Percentiles rank a stretch among this genome's conserved stretches.
Evolutionary conservation across 495 filamentous ascomycete species (phyloP).

Genomic region (Coniosporium apollinis): DNA sequence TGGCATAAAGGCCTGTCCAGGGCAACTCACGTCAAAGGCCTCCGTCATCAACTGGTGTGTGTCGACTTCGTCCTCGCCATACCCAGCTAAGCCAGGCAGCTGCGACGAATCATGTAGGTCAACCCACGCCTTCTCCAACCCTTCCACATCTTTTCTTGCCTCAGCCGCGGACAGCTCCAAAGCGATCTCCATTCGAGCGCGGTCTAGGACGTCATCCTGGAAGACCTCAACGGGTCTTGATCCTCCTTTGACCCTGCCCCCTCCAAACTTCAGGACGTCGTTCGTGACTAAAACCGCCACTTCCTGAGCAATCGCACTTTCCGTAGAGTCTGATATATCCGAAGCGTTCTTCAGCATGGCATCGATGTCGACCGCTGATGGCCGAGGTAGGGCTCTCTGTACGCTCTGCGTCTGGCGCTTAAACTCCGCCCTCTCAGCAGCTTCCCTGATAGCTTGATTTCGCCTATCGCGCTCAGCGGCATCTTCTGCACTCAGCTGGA

Average conservation of each 20-base stretch:
- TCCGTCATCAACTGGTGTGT: constrained; percentile 41
- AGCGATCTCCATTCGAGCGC: constrained; percentile 61
- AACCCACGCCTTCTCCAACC: constrained; percentile 52
- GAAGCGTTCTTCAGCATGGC: constrained; percentile 44
- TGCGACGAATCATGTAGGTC: constrained; percentile 36
- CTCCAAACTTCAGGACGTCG: constrained; percentile 60
- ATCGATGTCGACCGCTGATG: constrained; percentile 53
- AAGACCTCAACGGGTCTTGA: constrained; percentile 43
- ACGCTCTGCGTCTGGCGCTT: constrained; percentile 77
- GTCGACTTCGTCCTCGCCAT: constrained; percentile 53
- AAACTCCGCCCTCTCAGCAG: constrained; percentile 57
- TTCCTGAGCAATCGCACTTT: constrained; percentile 52
- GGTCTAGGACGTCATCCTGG: constrained; percentile 51
- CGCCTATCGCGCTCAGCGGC: constrained; percentile 65
- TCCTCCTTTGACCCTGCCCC: constrained; percentile 43
- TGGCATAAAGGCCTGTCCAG: not conserved
- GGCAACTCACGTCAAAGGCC: constrained; percentile 47
- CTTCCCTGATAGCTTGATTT: constrained; percentile 48
- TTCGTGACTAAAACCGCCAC: constrained; percentile 61
- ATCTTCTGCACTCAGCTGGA: constrained; percentile 59
- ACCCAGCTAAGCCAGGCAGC: constrained; percentile 62
- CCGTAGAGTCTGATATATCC: constrained; percentile 34
- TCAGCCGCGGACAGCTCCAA: constrained; percentile 46
- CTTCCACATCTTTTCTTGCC: constrained; percentile 34
- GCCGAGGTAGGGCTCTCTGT: constrained; percentile 68